Base-by-base conservation (phyloP, 2,329 filamentous ascomycete genomes). In the Aspergillus persii region DNA sequence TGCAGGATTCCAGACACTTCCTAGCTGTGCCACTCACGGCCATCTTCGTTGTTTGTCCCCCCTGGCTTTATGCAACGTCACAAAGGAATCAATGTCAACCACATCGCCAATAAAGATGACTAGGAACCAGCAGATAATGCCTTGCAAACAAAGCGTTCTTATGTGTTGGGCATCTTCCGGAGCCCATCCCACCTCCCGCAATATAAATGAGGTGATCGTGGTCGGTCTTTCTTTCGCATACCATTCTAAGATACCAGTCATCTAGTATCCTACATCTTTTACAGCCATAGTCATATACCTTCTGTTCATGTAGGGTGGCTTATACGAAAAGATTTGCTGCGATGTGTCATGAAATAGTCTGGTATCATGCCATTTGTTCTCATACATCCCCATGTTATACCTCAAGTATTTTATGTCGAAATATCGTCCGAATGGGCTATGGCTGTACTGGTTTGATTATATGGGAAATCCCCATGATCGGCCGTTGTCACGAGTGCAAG, bases 271-370 rank as follows among this genome's bases (percentile, higher is more conserved):
- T 41, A 41, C 5, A n/a, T 4, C 4, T n/a, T n/a, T 6, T 15
- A 41, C 36, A 11, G n/a, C 36, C 36, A 41, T n/a, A n/a, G 12
- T 41, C 36, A 41, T 41, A 41, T 7, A n/a, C 18, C 26, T 47
- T 23, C 44, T 26, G 23, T 47, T 47, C 44, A 47, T 47, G 44
- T 47, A 47, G 18, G 11, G 18, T 8, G 18, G 36, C 1, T 15
- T 1, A 46, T 8, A 53, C 33, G 18, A 46, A 41, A 3, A 52
- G 47, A 9, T 44, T 26, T 49, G 30, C 9, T 27, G 50, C 33
- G 39, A 69, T 72, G 69, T 71, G 68, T 54, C 64, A 69, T 44
- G 15, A 29, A 26, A 62, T 71, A 15, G 56, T 33, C 33, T 70
- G 66, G 66, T 68, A 64, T 39, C 62, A 69, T 55, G 64, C 58